phyloP scores from a whole-genome alignment of 345 rosid genomes.

The Brassica incana region DNA sequence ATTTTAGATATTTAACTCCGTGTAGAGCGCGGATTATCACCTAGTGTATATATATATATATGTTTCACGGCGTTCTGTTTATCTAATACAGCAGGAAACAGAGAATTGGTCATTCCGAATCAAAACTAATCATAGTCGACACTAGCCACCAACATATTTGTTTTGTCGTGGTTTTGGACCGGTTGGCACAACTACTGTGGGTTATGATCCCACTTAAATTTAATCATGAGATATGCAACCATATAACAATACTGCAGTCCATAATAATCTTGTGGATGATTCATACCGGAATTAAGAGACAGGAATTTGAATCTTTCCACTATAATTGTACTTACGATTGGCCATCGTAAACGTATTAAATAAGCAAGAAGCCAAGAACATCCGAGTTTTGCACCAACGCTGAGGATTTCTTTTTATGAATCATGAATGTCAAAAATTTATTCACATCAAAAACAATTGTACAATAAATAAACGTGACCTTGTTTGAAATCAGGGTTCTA shows the following conservation, averaged over 20 bases:
- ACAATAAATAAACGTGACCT: too few species aligned
- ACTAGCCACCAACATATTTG: conserved; percentile 18
- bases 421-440: too few species aligned
- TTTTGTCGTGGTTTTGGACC: conserved; percentile 6
- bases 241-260: not conserved
- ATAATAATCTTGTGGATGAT: not conserved
- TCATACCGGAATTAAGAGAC: not conserved
- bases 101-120: conserved; percentile 17
- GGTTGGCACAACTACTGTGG: not conserved
- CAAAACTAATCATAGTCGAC: conserved; percentile 28
- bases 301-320: not conserved
- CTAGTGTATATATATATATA: not conserved
- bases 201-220: not conserved
- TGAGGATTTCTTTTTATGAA: too few species aligned
- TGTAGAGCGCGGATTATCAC: too few species aligned
- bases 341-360: too few species aligned
- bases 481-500: too few species aligned
- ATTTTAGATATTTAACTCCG: too few species aligned
- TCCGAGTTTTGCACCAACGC: too few species aligned
- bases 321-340: too few species aligned
- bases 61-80: conserved; percentile 27
- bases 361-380: too few species aligned
- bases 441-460: too few species aligned
- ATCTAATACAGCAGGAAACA: conserved; percentile 3
- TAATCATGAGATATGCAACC: not conserved